Conservation (phyloP, 2,329 filamentous ascomycete genomes). For the Colletotrichum sp. region DNA sequence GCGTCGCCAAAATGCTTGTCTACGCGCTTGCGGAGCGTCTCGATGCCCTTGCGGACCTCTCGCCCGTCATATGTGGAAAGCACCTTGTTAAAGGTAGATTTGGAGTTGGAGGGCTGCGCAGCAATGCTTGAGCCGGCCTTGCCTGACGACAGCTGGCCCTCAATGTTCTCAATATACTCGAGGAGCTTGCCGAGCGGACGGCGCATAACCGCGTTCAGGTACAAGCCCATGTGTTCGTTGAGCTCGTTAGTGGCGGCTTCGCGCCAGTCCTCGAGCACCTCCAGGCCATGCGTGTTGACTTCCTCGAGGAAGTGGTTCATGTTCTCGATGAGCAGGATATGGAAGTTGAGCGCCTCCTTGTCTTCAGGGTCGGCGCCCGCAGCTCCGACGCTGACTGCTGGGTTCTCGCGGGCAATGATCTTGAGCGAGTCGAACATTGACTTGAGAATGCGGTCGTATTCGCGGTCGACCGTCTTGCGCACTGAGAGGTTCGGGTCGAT, state of each 20-base stretch:
- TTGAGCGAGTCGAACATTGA: constrained; percentile 98
- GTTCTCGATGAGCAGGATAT: constrained; percentile 97
- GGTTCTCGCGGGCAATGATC: constrained; percentile 83
- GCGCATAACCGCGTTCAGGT: constrained; percentile 86
- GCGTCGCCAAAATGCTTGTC: constrained; percentile 97
- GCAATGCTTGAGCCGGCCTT: constrained; percentile 71
- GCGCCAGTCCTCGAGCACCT: constrained; percentile 84
- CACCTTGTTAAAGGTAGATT: constrained; percentile 84
- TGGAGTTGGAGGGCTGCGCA: constrained; percentile 81
- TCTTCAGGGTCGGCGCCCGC: constrained; percentile 73
- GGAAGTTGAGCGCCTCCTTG: constrained; percentile 96
- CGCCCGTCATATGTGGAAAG: constrained; percentile 80
- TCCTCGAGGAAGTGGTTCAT: constrained; percentile 98
- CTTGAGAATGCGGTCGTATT: constrained; percentile 88
- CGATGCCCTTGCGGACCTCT: constrained; percentile 89
- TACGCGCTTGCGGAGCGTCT: constrained; percentile 85
- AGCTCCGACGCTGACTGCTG: constrained; percentile 47
- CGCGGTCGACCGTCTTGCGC: constrained; percentile 80
- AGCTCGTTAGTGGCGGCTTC: constrained; percentile 80
- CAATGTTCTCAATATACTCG: constrained; percentile 89
- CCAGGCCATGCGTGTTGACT: constrained; percentile 76
- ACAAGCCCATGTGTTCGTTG: constrained; percentile 84
- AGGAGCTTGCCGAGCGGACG: constrained; percentile 88
- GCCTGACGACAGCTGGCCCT: constrained; percentile 69
- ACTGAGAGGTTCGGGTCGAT: constrained; percentile 65